phyloP scores from a whole-genome alignment of 192 early-diverging fungal genomes.

The Dispira parvispora region DNA sequence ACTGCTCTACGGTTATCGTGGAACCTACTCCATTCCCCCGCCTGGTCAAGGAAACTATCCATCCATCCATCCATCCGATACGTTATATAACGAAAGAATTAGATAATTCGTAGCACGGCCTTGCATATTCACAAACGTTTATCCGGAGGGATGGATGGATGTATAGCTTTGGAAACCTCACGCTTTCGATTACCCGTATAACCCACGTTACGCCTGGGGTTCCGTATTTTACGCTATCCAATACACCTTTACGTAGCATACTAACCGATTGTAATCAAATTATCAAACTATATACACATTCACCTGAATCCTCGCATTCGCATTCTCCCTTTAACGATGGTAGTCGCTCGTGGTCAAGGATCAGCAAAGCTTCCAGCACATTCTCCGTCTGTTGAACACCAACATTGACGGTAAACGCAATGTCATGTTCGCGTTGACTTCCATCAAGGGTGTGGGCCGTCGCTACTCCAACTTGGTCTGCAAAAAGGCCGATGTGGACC shows the following conservation, averaged over 20 bases:
- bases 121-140: background rate
- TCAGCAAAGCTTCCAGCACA: slow-evolving; percentile 91
- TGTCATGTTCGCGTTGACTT: slow-evolving; percentile 89
- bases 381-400: slow-evolving; percentile 98
- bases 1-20: too few relatives aligned
- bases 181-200: background rate
- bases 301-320: background rate
- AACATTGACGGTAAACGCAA: slow-evolving; percentile 94
- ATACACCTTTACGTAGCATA: background rate
- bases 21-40: too few relatives aligned
- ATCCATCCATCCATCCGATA: background rate
- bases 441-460: slow-evolving; percentile 97
- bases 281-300: background rate
- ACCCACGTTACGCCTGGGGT: background rate
- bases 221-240: background rate
- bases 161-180: background rate
- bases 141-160: background rate
- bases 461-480: slow-evolving; percentile 96
- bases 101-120: background rate
- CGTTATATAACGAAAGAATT: background rate
- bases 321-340: background rate
- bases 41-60: background rate
- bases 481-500: slow-evolving; percentile 99
- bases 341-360: slow-evolving; percentile 77
- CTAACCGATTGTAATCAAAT: background rate